Percentiles rank a stretch among this genome's conserved stretches.
Conservation (phyloP, 371 early-diverging fungal species). For the Mycotypha africana region DNA sequence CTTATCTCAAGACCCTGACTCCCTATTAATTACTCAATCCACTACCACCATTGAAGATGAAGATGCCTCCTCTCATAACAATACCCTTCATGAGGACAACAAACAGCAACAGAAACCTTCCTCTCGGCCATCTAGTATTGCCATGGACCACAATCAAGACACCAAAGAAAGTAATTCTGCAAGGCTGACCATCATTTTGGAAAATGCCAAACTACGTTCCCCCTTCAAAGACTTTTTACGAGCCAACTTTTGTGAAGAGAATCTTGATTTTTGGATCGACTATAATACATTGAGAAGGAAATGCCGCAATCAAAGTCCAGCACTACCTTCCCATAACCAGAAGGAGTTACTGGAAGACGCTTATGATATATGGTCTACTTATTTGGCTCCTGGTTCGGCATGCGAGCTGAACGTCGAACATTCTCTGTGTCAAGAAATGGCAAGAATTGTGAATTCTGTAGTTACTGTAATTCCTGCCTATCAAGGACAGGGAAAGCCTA, state of each 20-base stretch:
- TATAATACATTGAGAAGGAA: conserved; percentile 34
- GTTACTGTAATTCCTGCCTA: conserved; percentile 31
- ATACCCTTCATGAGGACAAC: neutral
- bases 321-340: conserved; percentile 22
- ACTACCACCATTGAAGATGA: conserved; percentile 4
- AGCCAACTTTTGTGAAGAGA: conserved; percentile 70
- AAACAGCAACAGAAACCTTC: neutral
- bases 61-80: neutral
- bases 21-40: conserved; percentile 5
- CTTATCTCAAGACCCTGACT: conserved; percentile 13
- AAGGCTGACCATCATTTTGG: conserved; percentile 57
- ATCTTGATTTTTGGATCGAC: conserved; percentile 66
- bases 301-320: conserved; percentile 32
- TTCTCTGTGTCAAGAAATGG: conserved; percentile 40
- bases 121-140: conserved; percentile 10
- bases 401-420: conserved; percentile 60
- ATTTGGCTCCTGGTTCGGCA: conserved; percentile 48
- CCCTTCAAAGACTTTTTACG: conserved; percentile 62
- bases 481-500: conserved; percentile 27
- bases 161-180: conserved; percentile 50
- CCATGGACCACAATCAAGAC: conserved; percentile 8
- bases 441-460: conserved; percentile 37
- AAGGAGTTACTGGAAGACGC: conserved; percentile 53
- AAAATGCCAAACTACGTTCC: conserved; percentile 49
- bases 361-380: conserved; percentile 57